Evolutionary conservation across 495 filamentous ascomycete genomes (phyloP).

Genomic region (Aspergillus leporis): DNA sequence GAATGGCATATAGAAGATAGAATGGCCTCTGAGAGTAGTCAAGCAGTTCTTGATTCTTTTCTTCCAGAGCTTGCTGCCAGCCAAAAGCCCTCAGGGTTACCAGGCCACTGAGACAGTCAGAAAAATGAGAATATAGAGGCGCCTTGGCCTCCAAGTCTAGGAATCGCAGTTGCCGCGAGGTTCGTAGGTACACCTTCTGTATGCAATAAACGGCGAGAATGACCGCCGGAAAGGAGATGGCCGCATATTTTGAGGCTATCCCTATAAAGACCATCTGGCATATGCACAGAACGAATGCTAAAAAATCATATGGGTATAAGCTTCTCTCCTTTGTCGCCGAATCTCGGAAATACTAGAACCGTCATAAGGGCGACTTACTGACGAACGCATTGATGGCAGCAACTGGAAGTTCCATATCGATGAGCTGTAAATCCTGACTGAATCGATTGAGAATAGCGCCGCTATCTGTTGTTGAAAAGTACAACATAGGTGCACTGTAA

Average conservation of each 20-base stretch:
- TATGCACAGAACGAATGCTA: constrained; percentile 45
- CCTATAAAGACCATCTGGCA: constrained; percentile 54
- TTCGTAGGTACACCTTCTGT: constrained; percentile 63
- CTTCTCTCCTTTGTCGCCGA: neutral
- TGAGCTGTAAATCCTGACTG: constrained; percentile 60
- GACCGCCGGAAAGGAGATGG: constrained; percentile 51
- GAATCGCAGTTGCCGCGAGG: constrained; percentile 63
- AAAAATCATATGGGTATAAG: neutral
- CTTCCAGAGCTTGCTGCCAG: constrained; percentile 48
- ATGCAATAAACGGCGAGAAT: constrained; percentile 51
- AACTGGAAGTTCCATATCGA: constrained; percentile 57
- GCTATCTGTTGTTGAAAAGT: constrained; percentile 48
- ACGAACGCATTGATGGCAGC: constrained; percentile 50
- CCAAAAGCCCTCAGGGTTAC: constrained; percentile 59
- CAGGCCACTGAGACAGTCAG: constrained; percentile 52
- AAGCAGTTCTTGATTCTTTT: constrained; percentile 49
- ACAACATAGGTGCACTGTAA: constrained; percentile 43
- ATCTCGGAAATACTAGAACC: neutral
- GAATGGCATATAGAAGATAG: constrained; percentile 57
- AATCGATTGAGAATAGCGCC: constrained; percentile 54
- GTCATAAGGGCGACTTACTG: constrained; percentile 26
- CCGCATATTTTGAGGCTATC: constrained; percentile 47
- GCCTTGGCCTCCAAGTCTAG: constrained; percentile 64
- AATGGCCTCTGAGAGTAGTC: constrained; percentile 61
- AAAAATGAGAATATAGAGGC: constrained; percentile 59